These are phyloP conservation scores for Adansonia rubrostipa DNA, from an alignment of 441 rosid species.

Conservation along the genomic window DNA sequence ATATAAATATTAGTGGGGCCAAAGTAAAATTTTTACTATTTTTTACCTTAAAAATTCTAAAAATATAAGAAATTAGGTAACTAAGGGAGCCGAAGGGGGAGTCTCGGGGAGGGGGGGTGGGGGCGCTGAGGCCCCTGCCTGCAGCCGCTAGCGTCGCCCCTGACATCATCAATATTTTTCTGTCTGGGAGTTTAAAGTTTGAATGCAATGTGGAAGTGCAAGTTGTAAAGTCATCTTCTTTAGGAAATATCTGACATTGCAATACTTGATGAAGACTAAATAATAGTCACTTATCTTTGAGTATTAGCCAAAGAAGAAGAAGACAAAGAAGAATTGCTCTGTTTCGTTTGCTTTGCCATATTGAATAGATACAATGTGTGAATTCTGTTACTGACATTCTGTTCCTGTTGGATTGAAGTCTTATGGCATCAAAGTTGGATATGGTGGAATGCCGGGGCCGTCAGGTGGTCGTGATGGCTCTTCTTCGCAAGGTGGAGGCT, in stretches of 20 bases:
- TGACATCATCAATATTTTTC: not conserved
- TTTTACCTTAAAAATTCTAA: too few relatives aligned
- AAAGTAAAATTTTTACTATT: too few relatives aligned
- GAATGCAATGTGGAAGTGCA: not conserved
- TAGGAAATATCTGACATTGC: too few relatives aligned
- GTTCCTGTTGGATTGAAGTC: slow-evolving; percentile 48
- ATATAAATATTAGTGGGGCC: too few relatives aligned
- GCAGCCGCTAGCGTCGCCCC: too few relatives aligned
- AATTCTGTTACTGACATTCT: slow-evolving; percentile 29
- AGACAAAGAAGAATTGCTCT: not conserved
- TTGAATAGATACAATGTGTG: slow-evolving; percentile 5
- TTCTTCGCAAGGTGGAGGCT: slow-evolving; percentile 82
- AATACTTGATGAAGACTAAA: not conserved
- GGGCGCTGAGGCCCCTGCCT: too few relatives aligned
- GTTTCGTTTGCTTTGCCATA: not conserved
- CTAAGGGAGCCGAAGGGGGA: too few relatives aligned
- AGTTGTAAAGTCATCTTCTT: not conserved
- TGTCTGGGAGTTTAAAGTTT: not conserved
- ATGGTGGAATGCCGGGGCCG: slow-evolving; percentile 94
- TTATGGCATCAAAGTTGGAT: slow-evolving; percentile 95
- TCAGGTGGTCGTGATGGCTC: slow-evolving; percentile 89
- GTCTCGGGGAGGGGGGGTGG: too few relatives aligned
- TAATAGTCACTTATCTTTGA: not conserved
- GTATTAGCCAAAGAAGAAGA: slow-evolving; percentile 4
- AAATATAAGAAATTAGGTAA: too few relatives aligned